These are phyloP conservation scores for Phialophora macrospora DNA, from an alignment of 2,329 filamentous ascomycete species.

Conservation along the genomic window DNA sequence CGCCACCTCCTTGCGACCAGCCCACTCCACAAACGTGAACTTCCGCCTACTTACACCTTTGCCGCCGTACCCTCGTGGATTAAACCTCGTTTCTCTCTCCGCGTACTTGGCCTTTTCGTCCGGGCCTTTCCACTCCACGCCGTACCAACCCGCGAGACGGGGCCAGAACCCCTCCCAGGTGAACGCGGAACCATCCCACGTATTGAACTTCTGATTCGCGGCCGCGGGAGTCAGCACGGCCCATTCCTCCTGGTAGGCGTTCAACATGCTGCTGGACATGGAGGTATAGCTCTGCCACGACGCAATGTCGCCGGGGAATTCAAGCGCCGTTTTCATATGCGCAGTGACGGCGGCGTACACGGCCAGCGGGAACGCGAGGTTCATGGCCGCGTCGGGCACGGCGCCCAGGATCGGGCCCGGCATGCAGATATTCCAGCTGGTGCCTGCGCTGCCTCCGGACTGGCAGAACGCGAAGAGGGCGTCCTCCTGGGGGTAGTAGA, in stretches of 20 bases:
- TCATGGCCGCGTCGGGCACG: slow-evolving; percentile 57
- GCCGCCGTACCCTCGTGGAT: slow-evolving; percentile 51
- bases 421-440: slow-evolving; percentile 52
- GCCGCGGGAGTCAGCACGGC: slow-evolving; percentile 50
- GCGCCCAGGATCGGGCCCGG: slow-evolving; percentile 58
- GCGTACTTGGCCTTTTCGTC: slow-evolving; percentile 34
- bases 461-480: slow-evolving; percentile 51
- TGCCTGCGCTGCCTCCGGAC: slow-evolving; percentile 12
- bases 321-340: slow-evolving; percentile 48
- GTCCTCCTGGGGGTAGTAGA: slow-evolving; percentile 62
- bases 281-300: slow-evolving; percentile 52
- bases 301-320: slow-evolving; percentile 51
- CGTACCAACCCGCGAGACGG: slow-evolving; percentile 53
- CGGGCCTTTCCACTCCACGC: slow-evolving; percentile 46
- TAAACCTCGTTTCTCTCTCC: slow-evolving; percentile 39
- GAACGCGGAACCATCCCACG: slow-evolving; percentile 52
- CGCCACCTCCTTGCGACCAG: slow-evolving; percentile 50
- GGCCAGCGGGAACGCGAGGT: slow-evolving; percentile 54
- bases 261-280: slow-evolving; percentile 54
- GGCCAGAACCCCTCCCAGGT: slow-evolving; percentile 57
- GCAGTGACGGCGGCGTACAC: slow-evolving; percentile 57
- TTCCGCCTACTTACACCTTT: slow-evolving; percentile 46
- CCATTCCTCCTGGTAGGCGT: slow-evolving; percentile 58
- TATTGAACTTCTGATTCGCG: slow-evolving; percentile 57
- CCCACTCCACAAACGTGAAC: slow-evolving; percentile 55